phyloP scores from a whole-genome alignment of 2,329 filamentous ascomycete species.

The Fragosphaeria purpurea region DNA sequence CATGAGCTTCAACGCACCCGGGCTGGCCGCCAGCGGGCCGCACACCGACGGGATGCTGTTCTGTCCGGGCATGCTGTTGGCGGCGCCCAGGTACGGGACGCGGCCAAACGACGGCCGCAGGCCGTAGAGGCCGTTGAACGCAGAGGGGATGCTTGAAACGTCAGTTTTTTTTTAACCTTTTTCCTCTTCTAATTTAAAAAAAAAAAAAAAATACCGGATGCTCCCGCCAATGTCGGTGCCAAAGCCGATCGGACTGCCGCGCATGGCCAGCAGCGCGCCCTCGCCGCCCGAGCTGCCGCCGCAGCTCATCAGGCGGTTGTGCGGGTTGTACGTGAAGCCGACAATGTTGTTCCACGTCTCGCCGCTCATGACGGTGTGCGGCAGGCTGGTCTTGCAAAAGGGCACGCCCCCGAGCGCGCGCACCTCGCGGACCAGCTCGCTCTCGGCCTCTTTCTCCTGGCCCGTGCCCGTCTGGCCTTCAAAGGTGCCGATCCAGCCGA shows the following conservation, averaged over 20 bases:
- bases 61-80: slow-evolving; percentile 38
- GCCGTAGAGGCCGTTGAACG: slow-evolving; percentile 22
- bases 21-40: slow-evolving; percentile 49
- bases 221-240: slow-evolving; percentile 25
- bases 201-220: slow-evolving; percentile 2
- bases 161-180: too few species aligned
- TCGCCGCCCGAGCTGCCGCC: slow-evolving; percentile 30
- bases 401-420: slow-evolving; percentile 21
- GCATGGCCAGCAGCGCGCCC: slow-evolving; percentile 23
- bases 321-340: slow-evolving; percentile 25
- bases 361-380: slow-evolving; percentile 17
- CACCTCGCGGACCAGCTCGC: slow-evolving; percentile 19
- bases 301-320: slow-evolving; percentile 21
- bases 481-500: slow-evolving; percentile 7
- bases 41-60: slow-evolving; percentile 45
- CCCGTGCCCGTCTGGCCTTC: slow-evolving; percentile 9
- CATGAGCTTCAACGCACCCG: slow-evolving; percentile 40
- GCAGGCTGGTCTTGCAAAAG: slow-evolving; percentile 20
- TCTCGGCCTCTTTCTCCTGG: slow-evolving; percentile 13
- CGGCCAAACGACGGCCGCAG: slow-evolving; percentile 20
- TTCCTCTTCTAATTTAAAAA: too few species aligned
- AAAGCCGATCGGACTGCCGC: slow-evolving; percentile 23
- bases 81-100: slow-evolving; percentile 12
- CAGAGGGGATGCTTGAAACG: slow-evolving; percentile 19
- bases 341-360: slow-evolving; percentile 27